These are phyloP conservation scores for Citrus cavaleriei DNA, from an alignment of 345 rosid species.

Conservation along the genomic window DNA sequence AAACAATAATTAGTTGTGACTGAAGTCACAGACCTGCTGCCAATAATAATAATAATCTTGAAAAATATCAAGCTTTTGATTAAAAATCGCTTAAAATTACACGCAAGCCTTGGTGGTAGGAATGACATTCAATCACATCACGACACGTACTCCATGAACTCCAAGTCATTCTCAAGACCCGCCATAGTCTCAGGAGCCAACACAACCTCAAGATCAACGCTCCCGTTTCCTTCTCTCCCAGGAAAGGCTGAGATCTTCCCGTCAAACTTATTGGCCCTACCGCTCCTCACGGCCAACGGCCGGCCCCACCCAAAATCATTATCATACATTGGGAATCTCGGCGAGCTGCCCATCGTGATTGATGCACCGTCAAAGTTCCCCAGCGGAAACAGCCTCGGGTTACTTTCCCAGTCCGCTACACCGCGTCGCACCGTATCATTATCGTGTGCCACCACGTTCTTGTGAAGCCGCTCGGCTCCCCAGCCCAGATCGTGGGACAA, in stretches of 20 bases:
- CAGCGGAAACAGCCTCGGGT: conserved; percentile 81
- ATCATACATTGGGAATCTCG: conserved; percentile 92
- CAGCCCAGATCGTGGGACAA: conserved; percentile 58
- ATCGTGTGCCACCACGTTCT: conserved; percentile 74
- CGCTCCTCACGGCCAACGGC: conserved; percentile 89
- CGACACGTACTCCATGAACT: conserved; percentile 85
- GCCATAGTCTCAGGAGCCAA: conserved; percentile 71
- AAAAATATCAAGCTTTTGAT: not conserved
- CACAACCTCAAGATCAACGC: conserved; percentile 89
- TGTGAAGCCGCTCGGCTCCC: conserved; percentile 61
- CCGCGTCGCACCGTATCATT: conserved; percentile 66
- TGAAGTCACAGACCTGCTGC: too few species aligned
- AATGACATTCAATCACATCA: not conserved
- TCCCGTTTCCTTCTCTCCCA: conserved; percentile 70
- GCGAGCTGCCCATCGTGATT: conserved; percentile 97
- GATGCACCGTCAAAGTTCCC: conserved; percentile 96
- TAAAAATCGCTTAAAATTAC: not conserved
- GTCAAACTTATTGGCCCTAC: conserved; percentile 88
- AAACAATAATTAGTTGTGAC: too few species aligned
- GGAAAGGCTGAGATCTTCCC: conserved; percentile 96
- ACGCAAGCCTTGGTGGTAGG: not conserved
- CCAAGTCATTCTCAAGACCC: conserved; percentile 56
- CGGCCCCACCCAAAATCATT: conserved; percentile 98
- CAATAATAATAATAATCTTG: not conserved
- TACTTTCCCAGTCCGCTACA: conserved; percentile 65